Evolutionary conservation across 495 filamentous ascomycete species (phyloP).

Genomic region (Barbatosphaeria neglecta): DNA sequence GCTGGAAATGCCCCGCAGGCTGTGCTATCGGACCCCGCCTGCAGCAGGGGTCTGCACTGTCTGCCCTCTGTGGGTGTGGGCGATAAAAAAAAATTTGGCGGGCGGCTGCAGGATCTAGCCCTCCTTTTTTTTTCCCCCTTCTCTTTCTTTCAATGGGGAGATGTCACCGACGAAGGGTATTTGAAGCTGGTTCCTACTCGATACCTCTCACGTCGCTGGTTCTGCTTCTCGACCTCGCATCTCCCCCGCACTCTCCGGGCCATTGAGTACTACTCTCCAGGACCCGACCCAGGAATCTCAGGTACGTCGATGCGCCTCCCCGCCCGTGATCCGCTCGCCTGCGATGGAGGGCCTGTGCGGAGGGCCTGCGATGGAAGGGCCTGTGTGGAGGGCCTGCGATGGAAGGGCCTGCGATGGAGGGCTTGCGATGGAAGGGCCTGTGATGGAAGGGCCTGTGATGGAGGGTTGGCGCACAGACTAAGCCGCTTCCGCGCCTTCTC

Average conservation of each 20-base stretch:
- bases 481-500: no score
- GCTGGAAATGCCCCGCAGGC: neutral
- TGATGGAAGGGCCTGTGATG: no score
- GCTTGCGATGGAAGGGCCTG: no score
- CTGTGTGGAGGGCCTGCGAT: no score
- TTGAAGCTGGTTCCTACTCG: conserved; percentile 17
- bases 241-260: neutral
- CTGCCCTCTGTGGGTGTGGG: neutral
- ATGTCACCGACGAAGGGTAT: conserved; percentile 31
- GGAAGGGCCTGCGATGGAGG: no score
- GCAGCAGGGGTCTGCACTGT: neutral
- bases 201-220: conserved; percentile 9
- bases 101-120: conserved; percentile 13
- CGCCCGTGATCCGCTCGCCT: no score
- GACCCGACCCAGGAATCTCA: no score
- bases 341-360: no score
- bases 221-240: conserved; percentile 26
- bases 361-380: no score
- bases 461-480: no score
- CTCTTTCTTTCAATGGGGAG: conserved; percentile 46
- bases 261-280: no score
- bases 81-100: neutral
- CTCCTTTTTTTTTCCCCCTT: conserved; percentile 39
- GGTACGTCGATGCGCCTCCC: no score
- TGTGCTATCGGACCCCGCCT: neutral